Base-by-base conservation (phyloP, 148 eudicot genomes). In the Vaccinium myrtillus region DNA sequence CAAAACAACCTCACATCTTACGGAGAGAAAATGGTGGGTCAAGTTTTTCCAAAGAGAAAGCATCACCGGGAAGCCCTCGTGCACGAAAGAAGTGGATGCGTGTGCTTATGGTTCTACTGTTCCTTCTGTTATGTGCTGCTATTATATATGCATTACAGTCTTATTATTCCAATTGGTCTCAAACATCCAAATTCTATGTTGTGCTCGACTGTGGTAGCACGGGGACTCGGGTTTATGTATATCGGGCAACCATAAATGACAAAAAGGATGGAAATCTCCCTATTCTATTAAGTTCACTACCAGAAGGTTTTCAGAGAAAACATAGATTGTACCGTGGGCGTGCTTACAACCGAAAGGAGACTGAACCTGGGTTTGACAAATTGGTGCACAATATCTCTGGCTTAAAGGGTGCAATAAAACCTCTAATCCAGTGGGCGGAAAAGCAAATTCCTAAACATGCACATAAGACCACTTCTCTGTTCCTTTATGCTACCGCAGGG, bases 191-290 rank as follows among this genome's bases (percentile, higher is more conserved):
- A 86, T 97, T 71, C 85, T 95, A 95, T 86, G 96, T 97, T 51
- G 94, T 97, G 51, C 95, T 97, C 79, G 99, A 97, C 89, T 93
- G 94, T 86, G 99, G 99, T 79, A 97, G 99, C 88, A 97, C 99
- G 1, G 99, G 99, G 23, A 94, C 99, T 48, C 94, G 99, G 36
- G 94, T 95, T 83, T 95, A 90, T 89, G 91, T 97, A 78, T 97
- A 95, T 87, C 88, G 90, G 90, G 98, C 98, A n/a, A 90, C 93
- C 39, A 80, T 89, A n/a, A 91, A 93, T 86, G 85, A 87, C 85
- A 87, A 90, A 65, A 93, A 94, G 80, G 87, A 87, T 77, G 84
- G 87, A 49, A 91, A 87, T 86, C 94, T 97, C 19, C 99, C 99
- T 81, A 91, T 97, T 83, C 82, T 88, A 69, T 85, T 97, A 86